Percentiles rank a stretch among this genome's conserved stretches.
Conservation (phyloP, 2,329 filamentous ascomycete genomes). For the Onygena corvina region DNA sequence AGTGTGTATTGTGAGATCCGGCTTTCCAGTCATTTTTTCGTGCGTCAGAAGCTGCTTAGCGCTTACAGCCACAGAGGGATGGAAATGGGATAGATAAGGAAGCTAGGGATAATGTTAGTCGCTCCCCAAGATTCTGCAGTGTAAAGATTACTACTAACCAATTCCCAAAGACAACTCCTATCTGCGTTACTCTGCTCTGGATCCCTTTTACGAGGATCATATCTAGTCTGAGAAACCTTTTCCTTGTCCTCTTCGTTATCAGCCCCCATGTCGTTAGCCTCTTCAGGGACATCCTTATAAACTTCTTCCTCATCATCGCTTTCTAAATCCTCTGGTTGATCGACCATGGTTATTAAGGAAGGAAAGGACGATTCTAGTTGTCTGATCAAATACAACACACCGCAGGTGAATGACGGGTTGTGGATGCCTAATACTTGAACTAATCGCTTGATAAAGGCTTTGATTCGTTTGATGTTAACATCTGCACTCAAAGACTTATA, state of each 20-base stretch:
- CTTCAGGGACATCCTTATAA: constrained; percentile 53
- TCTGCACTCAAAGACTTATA: constrained; percentile 82
- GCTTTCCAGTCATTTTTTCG: constrained; percentile 66
- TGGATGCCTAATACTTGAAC: constrained; percentile 79
- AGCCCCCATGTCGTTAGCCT: constrained; percentile 30
- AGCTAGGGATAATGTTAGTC: constrained; percentile 22
- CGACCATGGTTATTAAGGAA: constrained; percentile 63
- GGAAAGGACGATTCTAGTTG: constrained; percentile 72
- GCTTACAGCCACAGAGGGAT: constrained; percentile 82
- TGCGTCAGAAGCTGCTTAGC: constrained; percentile 59
- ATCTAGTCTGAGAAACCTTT: constrained; percentile 33
- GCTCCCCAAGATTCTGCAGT: constrained; percentile 17
- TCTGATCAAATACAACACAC: constrained; percentile 76
- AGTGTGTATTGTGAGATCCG: constrained; percentile 78
- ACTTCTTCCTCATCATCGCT: constrained; percentile 56
- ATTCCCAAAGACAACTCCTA: constrained; percentile 82
- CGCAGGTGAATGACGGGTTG: constrained; percentile 83
- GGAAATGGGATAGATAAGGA: constrained; percentile 70
- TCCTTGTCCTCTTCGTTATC: constrained; percentile 23
- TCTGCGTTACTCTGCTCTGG: constrained; percentile 92
- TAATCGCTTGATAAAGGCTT: constrained; percentile 90
- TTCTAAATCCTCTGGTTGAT: constrained; percentile 66
- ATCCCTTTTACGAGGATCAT: constrained; percentile 83
- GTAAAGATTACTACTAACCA: constrained; percentile 42
- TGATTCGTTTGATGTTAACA: constrained; percentile 78